Conservation (phyloP, 164 flowering plant genomes). For the Houttuynia cordata region DNA sequence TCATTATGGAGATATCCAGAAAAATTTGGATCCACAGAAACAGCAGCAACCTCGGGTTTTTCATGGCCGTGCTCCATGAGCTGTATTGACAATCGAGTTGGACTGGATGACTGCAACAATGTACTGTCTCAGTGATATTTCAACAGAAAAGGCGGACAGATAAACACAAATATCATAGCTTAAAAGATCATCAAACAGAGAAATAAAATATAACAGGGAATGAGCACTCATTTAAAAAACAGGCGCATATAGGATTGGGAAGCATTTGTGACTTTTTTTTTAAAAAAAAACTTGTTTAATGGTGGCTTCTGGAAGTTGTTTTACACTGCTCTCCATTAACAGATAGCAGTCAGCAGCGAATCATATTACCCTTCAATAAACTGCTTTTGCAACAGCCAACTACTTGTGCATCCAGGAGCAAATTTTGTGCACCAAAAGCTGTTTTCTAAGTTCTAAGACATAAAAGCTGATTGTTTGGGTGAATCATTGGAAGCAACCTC, state of each 20-base stretch:
- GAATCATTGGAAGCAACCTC: too few species aligned
- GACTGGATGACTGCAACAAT: slow-evolving; percentile 44
- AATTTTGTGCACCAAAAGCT: too few species aligned
- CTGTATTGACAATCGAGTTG: slow-evolving; percentile 61
- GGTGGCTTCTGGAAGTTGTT: background rate
- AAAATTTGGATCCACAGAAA: slow-evolving; percentile 75
- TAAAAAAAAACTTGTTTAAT: too few species aligned
- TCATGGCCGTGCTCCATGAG: slow-evolving; percentile 75
- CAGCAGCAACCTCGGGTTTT: slow-evolving; percentile 69
- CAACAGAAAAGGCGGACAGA: background rate
- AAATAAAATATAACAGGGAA: too few species aligned
- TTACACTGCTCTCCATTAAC: too few species aligned
- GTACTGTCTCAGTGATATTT: background rate
- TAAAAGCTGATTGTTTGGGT: too few species aligned
- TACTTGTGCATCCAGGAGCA: background rate
- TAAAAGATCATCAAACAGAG: background rate
- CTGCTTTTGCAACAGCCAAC: background rate
- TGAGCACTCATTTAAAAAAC: too few species aligned
- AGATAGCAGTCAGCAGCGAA: background rate
- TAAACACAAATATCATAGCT: background rate
- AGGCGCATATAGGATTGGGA: too few species aligned
- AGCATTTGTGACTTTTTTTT: too few species aligned
- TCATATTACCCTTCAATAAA: background rate
- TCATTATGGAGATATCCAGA: slow-evolving; percentile 62
- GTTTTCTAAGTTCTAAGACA: too few species aligned